A percentile compares a stretch with the other conserved stretches of the same genome.
These are phyloP conservation scores for Paramecium primaurelia DNA, from an alignment of 73 alveolate species.

Conservation along the genomic window DNA sequence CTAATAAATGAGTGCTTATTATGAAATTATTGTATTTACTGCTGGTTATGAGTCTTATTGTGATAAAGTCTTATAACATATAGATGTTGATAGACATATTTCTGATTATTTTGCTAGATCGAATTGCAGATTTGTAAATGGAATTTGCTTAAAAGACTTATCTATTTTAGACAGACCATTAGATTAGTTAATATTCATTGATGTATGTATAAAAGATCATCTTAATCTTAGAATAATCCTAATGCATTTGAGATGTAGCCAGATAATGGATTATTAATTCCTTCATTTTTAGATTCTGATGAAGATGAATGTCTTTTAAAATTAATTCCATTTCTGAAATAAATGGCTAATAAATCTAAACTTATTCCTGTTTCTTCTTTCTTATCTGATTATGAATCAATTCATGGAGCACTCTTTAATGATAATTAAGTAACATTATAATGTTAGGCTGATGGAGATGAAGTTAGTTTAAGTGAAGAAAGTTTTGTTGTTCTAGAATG, in stretches of 20 bases:
- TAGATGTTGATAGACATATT: slow-evolving; percentile 4
- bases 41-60: slow-evolving; percentile 47
- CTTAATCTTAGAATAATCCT: neutral
- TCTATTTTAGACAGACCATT: neutral
- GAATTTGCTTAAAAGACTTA: slow-evolving; percentile 29
- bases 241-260: slow-evolving; percentile 20
- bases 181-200: slow-evolving; percentile 17
- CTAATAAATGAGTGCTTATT: neutral
- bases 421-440: neutral
- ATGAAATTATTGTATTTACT: slow-evolving; percentile 36
- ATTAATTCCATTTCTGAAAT: slow-evolving; percentile 4
- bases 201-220: neutral
- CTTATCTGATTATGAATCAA: neutral
- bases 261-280: slow-evolving; percentile 41
- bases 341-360: slow-evolving; percentile 17
- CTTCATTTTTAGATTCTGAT: slow-evolving; percentile 43
- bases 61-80: slow-evolving; percentile 40
- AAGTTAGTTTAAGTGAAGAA: slow-evolving; percentile 16
- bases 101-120: slow-evolving; percentile 44
- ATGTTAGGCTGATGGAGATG: slow-evolving; percentile 14
- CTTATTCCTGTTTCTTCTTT: neutral
- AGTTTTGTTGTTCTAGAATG: neutral
- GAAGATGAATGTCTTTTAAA: slow-evolving; percentile 23
- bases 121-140: neutral
- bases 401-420: neutral